Base-by-base conservation (phyloP, 2,329 filamentous ascomycete genomes). In the Sporothrix pseudoabietina region DNA sequence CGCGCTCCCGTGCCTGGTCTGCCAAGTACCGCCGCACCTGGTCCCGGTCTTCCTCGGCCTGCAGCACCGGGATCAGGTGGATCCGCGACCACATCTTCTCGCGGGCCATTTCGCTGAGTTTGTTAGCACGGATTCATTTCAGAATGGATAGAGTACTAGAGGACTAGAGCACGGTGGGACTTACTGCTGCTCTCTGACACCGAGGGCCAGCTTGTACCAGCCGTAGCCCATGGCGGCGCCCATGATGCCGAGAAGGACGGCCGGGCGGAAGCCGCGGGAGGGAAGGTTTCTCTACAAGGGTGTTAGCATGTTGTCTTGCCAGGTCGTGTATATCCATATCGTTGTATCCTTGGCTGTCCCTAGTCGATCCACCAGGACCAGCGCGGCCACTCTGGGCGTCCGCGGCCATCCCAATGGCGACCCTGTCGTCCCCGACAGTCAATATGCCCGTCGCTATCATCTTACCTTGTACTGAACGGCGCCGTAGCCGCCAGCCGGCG, bases 71-170 rank as follows among this genome's bases (percentile, higher is more conserved):
- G 80, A 95, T 96, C 76, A 99, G 87, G 84, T 98, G 90, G 84
- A 99, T 97, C 81, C 96, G 92, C 75, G 93, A 90, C 96, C 96
- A 99, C 89, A 97, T 96, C 87, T 98, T 99, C 81, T 99, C 96
- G 79, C 96, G 93, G 76, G 91, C 93, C 77, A 97, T 91, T 84
- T 99, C 96, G 80, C 94, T 98, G 79, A 35, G 0, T 9, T 9
- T 7, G 22, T 73, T 59, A 75, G 72, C 65, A 47, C 19, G 9
- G 41, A 6, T 35, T 14, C 9, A 57, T 4, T 55, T 57, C 12
- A 32, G 22, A 35, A 41, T n/a, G 61, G 4, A 22, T 22, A 8
- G 59, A 22, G n/a, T 70, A 39, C 52, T 22, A 8, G 59, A 22
- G n/a, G 69, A 39, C 52, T 22, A 57, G 30, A 54, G 22, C 32